Base-by-base conservation (phyloP, 2,329 filamentous ascomycete species). In the Coniosporium tulheliwenetii region DNA sequence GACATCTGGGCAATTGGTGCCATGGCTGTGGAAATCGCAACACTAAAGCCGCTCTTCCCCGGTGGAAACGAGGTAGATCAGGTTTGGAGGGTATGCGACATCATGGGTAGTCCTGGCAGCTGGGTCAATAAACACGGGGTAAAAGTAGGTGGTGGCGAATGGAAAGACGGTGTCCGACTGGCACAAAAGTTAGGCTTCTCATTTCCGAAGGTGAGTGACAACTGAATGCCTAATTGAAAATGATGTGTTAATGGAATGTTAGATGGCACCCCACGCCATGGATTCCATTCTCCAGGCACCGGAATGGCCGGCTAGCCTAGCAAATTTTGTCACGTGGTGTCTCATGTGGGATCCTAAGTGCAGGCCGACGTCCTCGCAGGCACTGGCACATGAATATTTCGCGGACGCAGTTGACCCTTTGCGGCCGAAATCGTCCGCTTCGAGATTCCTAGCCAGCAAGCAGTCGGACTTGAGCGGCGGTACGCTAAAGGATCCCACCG, bases 1-100 rank as follows among this genome's bases (percentile, higher is more conserved):
- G 91, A 98, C 55, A 96, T 98, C 52, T 98, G 91, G 91, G 91
- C 91, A 1, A 78, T 98, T 35, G 91, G 91, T 53, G 91, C 91
- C 14, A 98, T 98, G 91, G 91, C 91, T 5, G 91, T 98, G 9
- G 91, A 98, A 59, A 83, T 98, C 47, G 91, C 91, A 19, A 98
- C 91, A 0, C 60, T 98, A 43, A 98, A 96, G 67, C 91, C 91
- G 13, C 68, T 98, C 9, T 98, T 98, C 69, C 91, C 91, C 9
- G 91, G 91, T 51, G 85, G 86, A 55, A 98, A 98, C 57, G 91
- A 98, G 65, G 91, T 98, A 1, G 91, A 98, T 52, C 91, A 98
- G 61, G 91, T 98, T 1, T 98, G 91, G 91, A 80, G 91, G 50
- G 85, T 98, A 0, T 98, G 91, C 57, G 91, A 98, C 60, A 94